These are phyloP conservation scores for Drosera capensis DNA, from an alignment of 148 eudicot species.

Conservation along the genomic window DNA sequence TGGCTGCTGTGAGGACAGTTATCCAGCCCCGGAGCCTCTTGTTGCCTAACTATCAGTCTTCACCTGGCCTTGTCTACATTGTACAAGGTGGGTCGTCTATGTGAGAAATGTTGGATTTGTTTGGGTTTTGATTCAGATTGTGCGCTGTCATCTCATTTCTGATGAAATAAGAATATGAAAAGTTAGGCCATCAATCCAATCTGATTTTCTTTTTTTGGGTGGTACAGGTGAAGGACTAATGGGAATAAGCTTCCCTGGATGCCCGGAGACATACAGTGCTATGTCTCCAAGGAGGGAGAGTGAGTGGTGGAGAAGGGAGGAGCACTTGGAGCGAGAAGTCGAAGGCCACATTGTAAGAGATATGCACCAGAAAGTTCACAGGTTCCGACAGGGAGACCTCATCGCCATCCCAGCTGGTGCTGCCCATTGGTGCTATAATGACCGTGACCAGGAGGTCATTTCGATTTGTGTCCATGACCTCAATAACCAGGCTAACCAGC, in stretches of 20 bases:
- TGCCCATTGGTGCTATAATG: not conserved
- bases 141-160: not conserved
- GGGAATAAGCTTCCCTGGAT: constrained; percentile 55
- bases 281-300: not conserved
- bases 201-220: no score
- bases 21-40: not conserved
- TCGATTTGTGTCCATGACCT: not conserved
- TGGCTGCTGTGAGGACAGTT: not conserved
- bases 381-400: not conserved
- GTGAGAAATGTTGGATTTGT: not conserved
- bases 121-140: not conserved
- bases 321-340: not conserved
- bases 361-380: not conserved
- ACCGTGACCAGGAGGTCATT: not conserved
- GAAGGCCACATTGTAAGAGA: not conserved
- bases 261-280: constrained; percentile 60
- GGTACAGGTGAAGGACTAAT: constrained; percentile 48
- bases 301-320: no score
- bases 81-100: not conserved
- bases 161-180: not conserved
- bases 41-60: not conserved
- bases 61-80: not conserved
- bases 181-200: no score
- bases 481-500: not conserved
- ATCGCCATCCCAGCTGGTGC: not conserved